Conservation (phyloP, 257 asterid species). For the Henckelia pumila region DNA sequence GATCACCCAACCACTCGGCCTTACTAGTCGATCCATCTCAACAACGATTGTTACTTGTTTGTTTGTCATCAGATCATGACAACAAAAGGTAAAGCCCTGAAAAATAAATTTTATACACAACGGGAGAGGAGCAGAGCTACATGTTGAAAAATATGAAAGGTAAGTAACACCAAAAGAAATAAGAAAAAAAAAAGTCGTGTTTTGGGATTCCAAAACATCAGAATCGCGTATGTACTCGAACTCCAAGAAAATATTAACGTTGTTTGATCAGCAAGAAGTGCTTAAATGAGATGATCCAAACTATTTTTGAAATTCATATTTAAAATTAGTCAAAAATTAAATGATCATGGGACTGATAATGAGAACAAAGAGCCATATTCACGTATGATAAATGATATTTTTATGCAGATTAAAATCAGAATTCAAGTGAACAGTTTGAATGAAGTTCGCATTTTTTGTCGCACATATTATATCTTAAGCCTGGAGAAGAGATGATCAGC, state of each 20-base stretch:
- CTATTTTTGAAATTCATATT: no score
- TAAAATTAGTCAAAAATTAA: no score
- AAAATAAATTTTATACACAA: background rate
- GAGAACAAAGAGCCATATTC: no score
- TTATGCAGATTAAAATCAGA: background rate
- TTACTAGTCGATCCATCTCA: conserved; percentile 83
- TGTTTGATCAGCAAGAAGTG: no score
- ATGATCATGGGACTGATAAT: no score
- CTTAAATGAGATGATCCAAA: no score
- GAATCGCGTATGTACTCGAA: background rate
- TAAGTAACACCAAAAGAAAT: no score
- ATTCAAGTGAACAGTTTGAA: background rate
- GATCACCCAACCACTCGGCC: conserved; percentile 92
- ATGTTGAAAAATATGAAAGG: no score
- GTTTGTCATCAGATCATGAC: conserved; percentile 68
- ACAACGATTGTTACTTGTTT: conserved; percentile 63
- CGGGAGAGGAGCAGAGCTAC: background rate
- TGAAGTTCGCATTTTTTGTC: background rate
- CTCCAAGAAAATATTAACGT: background rate
- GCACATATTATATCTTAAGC: conserved; percentile 71
- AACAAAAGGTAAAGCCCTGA: background rate
- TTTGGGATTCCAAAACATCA: no score
- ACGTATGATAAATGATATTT: no score
- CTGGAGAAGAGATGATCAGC: conserved; percentile 99
- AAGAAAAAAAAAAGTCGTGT: no score